A percentile compares a stretch with the other conserved stretches of the same genome.
Conservation (phyloP, 2,329 filamentous ascomycete species). For the Elsinoe arachidis region DNA sequence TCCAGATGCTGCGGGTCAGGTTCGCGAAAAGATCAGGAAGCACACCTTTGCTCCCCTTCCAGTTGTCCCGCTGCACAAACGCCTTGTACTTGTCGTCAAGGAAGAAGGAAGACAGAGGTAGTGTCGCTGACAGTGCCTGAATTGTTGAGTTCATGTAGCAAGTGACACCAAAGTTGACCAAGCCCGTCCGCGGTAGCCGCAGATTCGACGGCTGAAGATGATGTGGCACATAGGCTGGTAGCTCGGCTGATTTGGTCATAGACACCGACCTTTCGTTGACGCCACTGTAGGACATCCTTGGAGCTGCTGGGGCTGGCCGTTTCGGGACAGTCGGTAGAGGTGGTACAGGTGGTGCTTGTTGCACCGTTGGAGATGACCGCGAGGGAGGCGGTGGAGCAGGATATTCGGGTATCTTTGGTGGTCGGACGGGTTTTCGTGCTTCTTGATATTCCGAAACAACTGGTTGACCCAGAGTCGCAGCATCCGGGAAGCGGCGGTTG, state of each 20-base stretch:
- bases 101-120: slow-evolving; percentile 54
- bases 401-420: slow-evolving; percentile 23
- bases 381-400: slow-evolving; percentile 27
- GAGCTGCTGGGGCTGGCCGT: slow-evolving; percentile 50
- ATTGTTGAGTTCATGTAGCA: slow-evolving; percentile 92
- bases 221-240: slow-evolving; percentile 38
- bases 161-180: slow-evolving; percentile 71
- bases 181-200: slow-evolving; percentile 57
- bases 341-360: slow-evolving; percentile 24
- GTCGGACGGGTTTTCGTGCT: slow-evolving; percentile 32
- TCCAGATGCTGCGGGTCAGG: slow-evolving; percentile 53
- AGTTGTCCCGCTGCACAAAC: slow-evolving; percentile 53
- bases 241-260: slow-evolving; percentile 28
- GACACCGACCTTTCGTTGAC: slow-evolving; percentile 51
- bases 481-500: slow-evolving; percentile 67
- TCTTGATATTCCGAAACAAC: slow-evolving; percentile 7
- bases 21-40: slow-evolving; percentile 55
- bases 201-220: slow-evolving; percentile 35
- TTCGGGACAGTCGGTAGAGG: slow-evolving; percentile 46
- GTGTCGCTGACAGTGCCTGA: slow-evolving; percentile 71
- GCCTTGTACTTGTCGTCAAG: slow-evolving; percentile 52
- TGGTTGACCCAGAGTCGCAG: slow-evolving; percentile 46
- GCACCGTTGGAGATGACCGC: slow-evolving; percentile 26
- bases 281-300: slow-evolving; percentile 67
- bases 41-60: slow-evolving; percentile 56